These are phyloP conservation scores for Eragrostis tef DNA, from an alignment of 202 grass and related monocot species.

Conservation along the genomic window DNA sequence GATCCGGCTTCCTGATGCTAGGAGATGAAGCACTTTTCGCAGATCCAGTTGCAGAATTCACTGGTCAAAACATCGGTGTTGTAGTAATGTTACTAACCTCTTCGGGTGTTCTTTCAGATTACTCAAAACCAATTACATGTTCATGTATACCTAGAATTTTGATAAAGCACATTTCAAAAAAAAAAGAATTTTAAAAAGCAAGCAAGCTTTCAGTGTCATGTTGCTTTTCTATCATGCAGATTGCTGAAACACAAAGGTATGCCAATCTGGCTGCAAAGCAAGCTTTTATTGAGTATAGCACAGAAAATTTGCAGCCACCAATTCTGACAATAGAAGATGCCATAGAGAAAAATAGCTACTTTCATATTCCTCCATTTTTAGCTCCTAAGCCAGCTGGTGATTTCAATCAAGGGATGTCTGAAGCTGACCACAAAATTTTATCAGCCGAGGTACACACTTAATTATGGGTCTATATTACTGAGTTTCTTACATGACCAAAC, in stretches of 20 bases:
- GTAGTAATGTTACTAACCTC: slow-evolving; percentile 60
- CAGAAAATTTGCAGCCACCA: slow-evolving; percentile 62
- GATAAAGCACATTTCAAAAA: background rate
- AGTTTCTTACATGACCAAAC: background rate
- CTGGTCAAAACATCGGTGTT: slow-evolving; percentile 70
- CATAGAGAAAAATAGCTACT: slow-evolving; percentile 53
- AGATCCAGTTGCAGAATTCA: slow-evolving; percentile 64
- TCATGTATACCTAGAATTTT: background rate
- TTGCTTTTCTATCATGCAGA: slow-evolving; percentile 45
- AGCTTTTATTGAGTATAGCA: slow-evolving; percentile 60
- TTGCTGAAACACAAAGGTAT: slow-evolving; percentile 72
- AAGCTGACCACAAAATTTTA: slow-evolving; percentile 79
- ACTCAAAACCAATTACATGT: background rate
- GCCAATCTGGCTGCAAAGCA: slow-evolving; percentile 74
- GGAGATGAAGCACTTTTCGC: slow-evolving; percentile 69
- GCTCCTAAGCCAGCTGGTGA: slow-evolving; percentile 58
- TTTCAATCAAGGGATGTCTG: slow-evolving; percentile 66
- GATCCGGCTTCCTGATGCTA: slow-evolving; percentile 30
- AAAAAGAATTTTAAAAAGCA: background rate
- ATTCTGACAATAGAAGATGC: slow-evolving; percentile 79
- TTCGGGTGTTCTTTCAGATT: background rate
- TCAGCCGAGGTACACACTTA: slow-evolving; percentile 55
- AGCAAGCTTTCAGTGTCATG: slow-evolving; percentile 20
- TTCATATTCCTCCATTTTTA: slow-evolving; percentile 40
- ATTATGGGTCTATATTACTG: background rate